Evolutionary conservation across 2,329 filamentous ascomycete genomes (phyloP), one percentile per base, ranked within the genome.

Genomic region (Pseudogymnoascus sp.): DNA sequence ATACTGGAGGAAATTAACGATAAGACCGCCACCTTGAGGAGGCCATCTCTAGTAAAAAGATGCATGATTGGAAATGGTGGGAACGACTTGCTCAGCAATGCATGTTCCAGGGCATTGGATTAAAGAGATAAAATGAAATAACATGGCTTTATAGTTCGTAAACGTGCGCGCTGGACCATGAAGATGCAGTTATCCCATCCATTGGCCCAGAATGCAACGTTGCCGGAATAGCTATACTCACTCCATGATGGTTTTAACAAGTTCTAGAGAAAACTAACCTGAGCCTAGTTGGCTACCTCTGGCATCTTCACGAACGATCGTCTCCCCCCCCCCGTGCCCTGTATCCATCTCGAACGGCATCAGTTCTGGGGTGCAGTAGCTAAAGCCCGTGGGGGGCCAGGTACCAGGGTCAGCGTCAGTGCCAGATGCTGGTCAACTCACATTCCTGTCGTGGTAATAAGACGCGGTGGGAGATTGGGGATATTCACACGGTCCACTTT

Each of bases 21-120:
- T 53, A 53, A 31, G 46, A 33, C 8, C n/a, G 46, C 46, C 8
- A 33, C 46, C 46, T 53, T 53, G 46, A 53, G 26, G 46, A 53
- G 46, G 26, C 26, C 26, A 53, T 53, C n/a, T 19, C 11, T 53
- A 64, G 64, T 62, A 56, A 64, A 62, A 61, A 63, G 33, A 14
- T 61, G 62, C 31, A 38, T 35, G 56, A 11, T 61, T 61, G 61
- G 62, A 64, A 63, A 64, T 66, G 65, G 67, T 63, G 64, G 64
- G 63, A 61, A 46, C 33, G 59, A 62, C 43, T 63, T 53, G 26
- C 26, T 53, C 46, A 53, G n/a, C 26, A 33, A n/a, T 19, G 26
- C 26, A 53, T 53, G 26, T 10, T 53, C 46, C n/a, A 31, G 46
- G 8, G 8, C 26, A 31, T 53, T 31, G 26, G n/a, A 31, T 16